phyloP scores from a whole-genome alignment of 352 stramenopile genomes.

The Pythium rhizo-oryzae region DNA sequence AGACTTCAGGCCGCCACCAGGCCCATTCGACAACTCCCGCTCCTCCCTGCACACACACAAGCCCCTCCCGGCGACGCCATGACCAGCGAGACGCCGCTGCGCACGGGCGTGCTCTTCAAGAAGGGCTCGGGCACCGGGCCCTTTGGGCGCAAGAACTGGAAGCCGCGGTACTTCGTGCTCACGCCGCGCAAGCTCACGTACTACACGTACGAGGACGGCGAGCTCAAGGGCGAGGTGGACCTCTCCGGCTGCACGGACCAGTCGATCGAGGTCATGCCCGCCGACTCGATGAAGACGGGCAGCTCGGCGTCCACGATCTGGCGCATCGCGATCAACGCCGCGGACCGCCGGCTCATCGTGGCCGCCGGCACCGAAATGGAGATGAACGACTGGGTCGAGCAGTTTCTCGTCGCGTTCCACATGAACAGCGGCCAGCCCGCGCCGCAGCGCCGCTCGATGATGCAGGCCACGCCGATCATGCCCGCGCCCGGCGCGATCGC shows the following conservation, averaged over 20 bases:
- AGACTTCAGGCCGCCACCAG: not conserved
- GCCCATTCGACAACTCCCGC: conserved; percentile 1
- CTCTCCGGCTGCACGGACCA: conserved; percentile 32
- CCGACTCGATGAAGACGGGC: conserved; percentile 48
- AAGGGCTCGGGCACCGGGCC: conserved; percentile 45
- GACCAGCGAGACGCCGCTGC: conserved; percentile 29
- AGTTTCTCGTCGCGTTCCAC: conserved; percentile 36
- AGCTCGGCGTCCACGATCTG: conserved; percentile 51
- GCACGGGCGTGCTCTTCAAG: conserved; percentile 53
- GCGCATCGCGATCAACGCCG: conserved; percentile 45
- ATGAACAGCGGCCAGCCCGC: conserved; percentile 33
- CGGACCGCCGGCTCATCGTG: conserved; percentile 38
- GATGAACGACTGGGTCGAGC: conserved; percentile 54
- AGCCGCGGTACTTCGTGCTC: conserved; percentile 55
- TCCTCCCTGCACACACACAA: not conserved
- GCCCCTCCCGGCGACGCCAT: conserved; percentile 10
- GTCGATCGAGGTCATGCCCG: conserved; percentile 49
- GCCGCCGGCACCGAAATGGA: conserved; percentile 42
- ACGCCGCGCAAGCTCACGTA: conserved; percentile 38
- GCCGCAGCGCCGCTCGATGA: conserved; percentile 20
- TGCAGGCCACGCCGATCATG: not conserved
- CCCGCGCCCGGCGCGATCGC: conserved; percentile 6
- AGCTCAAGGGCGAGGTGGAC: conserved; percentile 40
- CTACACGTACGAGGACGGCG: conserved; percentile 39
- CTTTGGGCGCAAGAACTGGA: conserved; percentile 57